Evolutionary conservation across 1,284 basidiomycete genomes (phyloP).

Genomic region (Nidula niveotomentosa): DNA sequence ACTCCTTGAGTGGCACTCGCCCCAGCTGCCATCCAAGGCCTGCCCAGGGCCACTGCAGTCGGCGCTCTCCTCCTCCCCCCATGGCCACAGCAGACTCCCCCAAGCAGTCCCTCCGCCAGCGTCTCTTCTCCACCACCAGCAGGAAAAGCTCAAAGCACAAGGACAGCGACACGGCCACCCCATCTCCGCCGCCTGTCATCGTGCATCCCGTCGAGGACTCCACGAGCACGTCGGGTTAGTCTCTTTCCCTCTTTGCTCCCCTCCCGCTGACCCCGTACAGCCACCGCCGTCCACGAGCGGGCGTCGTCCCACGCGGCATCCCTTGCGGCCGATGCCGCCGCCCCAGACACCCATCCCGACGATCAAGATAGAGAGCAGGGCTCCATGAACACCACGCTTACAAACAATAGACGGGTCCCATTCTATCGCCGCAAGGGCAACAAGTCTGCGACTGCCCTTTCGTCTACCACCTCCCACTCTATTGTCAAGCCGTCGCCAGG

Average conservation of each 20-base stretch:
- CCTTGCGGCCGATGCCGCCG: neutral
- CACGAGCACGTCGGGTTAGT: neutral
- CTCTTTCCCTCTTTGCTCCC: slow-evolving; percentile 2
- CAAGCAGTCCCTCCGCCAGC: slow-evolving; percentile 25
- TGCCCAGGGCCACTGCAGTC: no score
- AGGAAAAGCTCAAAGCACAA: slow-evolving; percentile 7
- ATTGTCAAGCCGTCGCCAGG: slow-evolving; percentile 22
- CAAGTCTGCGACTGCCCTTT: slow-evolving; percentile 29
- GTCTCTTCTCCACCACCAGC: slow-evolving; percentile 20
- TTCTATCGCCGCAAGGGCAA: slow-evolving; percentile 41
- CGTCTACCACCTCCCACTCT: slow-evolving; percentile 23
- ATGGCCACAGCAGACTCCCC: slow-evolving; percentile 11
- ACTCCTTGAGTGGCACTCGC: neutral
- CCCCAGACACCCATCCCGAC: neutral
- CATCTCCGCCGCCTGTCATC: no score
- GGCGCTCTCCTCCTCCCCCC: slow-evolving; percentile 4
- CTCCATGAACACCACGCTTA: slow-evolving; percentile 36
- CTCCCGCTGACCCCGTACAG: no score
- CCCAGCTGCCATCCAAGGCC: no score
- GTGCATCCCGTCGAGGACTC: neutral
- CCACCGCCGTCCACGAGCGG: neutral
- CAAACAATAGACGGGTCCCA: slow-evolving; percentile 32
- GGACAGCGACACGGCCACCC: no score
- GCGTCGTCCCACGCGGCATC: slow-evolving; percentile 4
- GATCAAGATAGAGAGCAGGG: slow-evolving; percentile 37